Base-by-base conservation (phyloP, 2,329 filamentous ascomycete genomes). In the Cytospora piceicola region DNA sequence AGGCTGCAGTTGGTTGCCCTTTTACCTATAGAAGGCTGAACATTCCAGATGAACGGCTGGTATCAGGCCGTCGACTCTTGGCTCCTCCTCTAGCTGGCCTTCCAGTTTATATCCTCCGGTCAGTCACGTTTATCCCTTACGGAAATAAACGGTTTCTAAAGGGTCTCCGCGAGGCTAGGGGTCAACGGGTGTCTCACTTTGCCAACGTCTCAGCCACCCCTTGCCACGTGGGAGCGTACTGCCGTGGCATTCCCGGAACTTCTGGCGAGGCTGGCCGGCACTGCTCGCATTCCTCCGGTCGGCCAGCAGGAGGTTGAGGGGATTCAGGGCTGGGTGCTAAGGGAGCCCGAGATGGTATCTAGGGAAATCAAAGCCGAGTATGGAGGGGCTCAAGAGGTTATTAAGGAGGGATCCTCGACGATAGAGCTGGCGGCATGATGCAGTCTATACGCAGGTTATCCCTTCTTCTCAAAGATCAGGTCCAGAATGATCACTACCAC, bases 211-310 rank as follows among this genome's bases (percentile, higher is more conserved):
- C 34, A 4, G 57, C 57, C 51, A 49, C 49, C 63, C 42, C 46
- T 49, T 24, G 11, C 3, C 61, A 63, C 66, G 55, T 54, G 32
- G 58, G 42, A n/a, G 39, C 27, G 55, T 46, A 51, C 36, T 49
- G 55, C 30, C 46, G 32, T 34, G 56, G 56, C 61, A 67, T 67
- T 59, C 58, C 34, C 36, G 27, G 46, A 46, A 36, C 34, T 60
- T 51, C 51, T n/a, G 51, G 63, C 66, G 63, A 67, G 66, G 66
- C 55, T 60, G 57, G 49, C 54, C 58, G 27, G 22, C 24, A 51
- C 11, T 29, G 15, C 42, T 11, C 17, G 34, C 58, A 63, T 66
- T 67, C 63, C 59, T 66, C 46, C 24, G 49, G 27, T 60, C 49
- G 42, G 55, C 51, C 63, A 63, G 29, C 53, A 27, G 63, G 52